Conservation (phyloP, 768 basidiomycete genomes). For the Kwoniella dendrophila region DNA sequence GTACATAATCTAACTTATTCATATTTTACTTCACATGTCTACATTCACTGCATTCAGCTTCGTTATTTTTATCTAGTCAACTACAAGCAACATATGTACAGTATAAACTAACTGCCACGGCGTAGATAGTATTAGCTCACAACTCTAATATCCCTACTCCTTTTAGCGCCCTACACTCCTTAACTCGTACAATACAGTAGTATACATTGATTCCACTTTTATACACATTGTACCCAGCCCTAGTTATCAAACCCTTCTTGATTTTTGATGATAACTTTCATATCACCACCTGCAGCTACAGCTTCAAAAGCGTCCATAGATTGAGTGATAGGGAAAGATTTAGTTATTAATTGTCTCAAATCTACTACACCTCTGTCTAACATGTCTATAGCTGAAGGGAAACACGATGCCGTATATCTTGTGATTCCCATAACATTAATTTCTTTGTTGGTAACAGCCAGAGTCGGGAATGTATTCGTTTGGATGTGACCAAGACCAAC, state of each 20-base stretch:
- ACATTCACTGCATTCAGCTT: too few relatives aligned
- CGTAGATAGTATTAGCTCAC: too few relatives aligned
- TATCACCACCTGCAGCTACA: constrained; percentile 38
- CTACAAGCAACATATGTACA: too few relatives aligned
- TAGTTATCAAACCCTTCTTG: constrained; percentile 34
- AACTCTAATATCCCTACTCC: too few relatives aligned
- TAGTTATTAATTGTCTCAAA: constrained; percentile 45
- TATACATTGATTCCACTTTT: too few relatives aligned
- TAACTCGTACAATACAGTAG: too few relatives aligned
- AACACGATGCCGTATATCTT: constrained; percentile 45
- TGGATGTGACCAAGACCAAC: constrained; percentile 48
- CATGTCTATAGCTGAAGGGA: constrained; percentile 48
- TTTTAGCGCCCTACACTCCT: too few relatives aligned
- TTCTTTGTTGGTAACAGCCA: constrained; percentile 53
- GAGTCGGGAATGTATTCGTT: constrained; percentile 41
- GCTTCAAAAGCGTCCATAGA: constrained; percentile 44
- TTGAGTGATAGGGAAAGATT: constrained; percentile 37
- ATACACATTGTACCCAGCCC: not conserved
- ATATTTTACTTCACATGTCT: too few relatives aligned
- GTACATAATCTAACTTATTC: too few relatives aligned
- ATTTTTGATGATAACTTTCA: constrained; percentile 49
- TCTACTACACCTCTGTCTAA: constrained; percentile 43
- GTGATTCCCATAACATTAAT: constrained; percentile 48
- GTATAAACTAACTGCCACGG: too few relatives aligned
- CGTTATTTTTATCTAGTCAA: too few relatives aligned